Conservation (phyloP, 495 filamentous ascomycete species). For the Parathielavia hyrcaniae region DNA sequence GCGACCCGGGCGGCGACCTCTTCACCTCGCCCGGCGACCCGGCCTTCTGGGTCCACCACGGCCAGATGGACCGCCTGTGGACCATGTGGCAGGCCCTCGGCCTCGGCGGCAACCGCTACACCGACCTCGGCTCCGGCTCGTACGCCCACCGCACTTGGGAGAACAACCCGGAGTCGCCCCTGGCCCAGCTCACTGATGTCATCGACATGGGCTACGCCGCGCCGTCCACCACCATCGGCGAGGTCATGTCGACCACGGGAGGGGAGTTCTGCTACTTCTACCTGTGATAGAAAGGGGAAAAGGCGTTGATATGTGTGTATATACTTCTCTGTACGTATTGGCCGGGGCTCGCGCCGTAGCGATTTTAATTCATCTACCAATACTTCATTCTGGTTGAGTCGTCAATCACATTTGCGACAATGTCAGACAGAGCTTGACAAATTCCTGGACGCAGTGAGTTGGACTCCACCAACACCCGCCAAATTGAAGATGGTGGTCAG, state of each 20-base stretch:
- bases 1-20: conserved; percentile 53
- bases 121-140: conserved; percentile 33
- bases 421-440: too few species aligned
- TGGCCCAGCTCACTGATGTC: conserved; percentile 34
- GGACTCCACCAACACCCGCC: too few species aligned
- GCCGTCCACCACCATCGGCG: conserved; percentile 33
- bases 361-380: too few species aligned
- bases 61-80: conserved; percentile 59
- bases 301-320: too few species aligned
- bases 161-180: conserved; percentile 39
- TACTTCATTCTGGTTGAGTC: too few species aligned
- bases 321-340: too few species aligned
- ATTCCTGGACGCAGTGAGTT: too few species aligned
- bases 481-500: too few species aligned
- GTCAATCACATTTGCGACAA: too few species aligned
- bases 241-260: conserved; percentile 38
- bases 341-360: too few species aligned
- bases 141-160: conserved; percentile 49
- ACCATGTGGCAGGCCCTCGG: conserved; percentile 43
- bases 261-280: conserved; percentile 45
- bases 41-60: conserved; percentile 63
- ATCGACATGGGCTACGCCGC: conserved; percentile 38
- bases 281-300: conserved; percentile 24
- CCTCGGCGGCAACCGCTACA: conserved; percentile 28
- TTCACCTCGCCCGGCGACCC: conserved; percentile 59